Conservation (phyloP, 225 moss, liverwort and hornwort species). For the Straminergon stramineum region DNA sequence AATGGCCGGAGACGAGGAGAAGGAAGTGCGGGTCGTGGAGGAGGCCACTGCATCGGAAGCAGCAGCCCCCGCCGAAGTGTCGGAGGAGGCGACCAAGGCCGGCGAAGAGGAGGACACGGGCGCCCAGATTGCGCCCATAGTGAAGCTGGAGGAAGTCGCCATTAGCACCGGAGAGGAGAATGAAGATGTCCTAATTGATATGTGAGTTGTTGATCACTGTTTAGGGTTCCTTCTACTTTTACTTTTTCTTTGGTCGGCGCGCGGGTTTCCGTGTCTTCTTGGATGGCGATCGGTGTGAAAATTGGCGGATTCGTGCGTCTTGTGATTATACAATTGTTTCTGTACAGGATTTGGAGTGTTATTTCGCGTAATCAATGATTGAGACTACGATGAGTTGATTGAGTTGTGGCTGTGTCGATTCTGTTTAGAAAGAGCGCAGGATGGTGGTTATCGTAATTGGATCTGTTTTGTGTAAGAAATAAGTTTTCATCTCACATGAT, state of each 20-base stretch:
- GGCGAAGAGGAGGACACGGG: slow-evolving; percentile 92
- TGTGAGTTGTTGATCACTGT: slow-evolving; percentile 27
- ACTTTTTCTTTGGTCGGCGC: neutral
- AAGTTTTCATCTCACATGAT: neutral
- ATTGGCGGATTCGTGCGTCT: neutral
- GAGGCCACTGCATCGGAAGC: slow-evolving; percentile 21
- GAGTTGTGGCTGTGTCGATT: neutral
- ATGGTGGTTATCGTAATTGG: neutral
- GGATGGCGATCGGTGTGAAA: neutral
- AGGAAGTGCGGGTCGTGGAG: slow-evolving; percentile 24
- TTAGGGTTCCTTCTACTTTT: neutral
- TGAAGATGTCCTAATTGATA: slow-evolving; percentile 73
- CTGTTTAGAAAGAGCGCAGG: too few species aligned
- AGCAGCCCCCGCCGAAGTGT: neutral
- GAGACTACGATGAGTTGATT: neutral
- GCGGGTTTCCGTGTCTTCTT: neutral
- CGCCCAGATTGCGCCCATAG: slow-evolving; percentile 84
- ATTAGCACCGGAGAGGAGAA: slow-evolving; percentile 95
- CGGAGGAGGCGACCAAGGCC: slow-evolving; percentile 36
- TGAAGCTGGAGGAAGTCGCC: slow-evolving; percentile 73
- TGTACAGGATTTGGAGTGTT: neutral
- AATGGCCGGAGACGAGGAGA: slow-evolving; percentile 52
- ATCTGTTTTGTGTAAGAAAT: neutral
- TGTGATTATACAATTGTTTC: neutral
- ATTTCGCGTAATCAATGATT: neutral